Conservation (phyloP, 495 filamentous ascomycete genomes). For the Penicillium canescens region DNA sequence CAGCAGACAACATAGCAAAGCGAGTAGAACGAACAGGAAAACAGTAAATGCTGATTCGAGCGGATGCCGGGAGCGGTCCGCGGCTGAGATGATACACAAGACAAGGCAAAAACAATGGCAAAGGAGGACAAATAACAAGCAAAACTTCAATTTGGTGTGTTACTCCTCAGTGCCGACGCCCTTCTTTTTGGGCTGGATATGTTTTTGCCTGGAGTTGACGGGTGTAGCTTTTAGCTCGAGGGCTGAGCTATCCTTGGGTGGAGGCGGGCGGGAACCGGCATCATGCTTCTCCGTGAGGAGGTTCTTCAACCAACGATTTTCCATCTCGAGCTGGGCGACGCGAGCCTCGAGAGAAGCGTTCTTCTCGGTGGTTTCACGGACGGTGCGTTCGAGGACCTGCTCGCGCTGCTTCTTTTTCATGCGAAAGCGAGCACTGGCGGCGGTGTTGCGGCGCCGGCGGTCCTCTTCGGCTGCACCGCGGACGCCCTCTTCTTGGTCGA, state of each 20-base stretch:
- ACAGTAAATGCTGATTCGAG: constrained; percentile 6
- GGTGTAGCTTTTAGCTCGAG: constrained; percentile 25
- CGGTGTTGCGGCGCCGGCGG: constrained; percentile 94
- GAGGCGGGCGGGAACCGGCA: constrained; percentile 25
- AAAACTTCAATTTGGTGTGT: constrained; percentile 23
- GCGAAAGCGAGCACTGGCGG: constrained; percentile 90
- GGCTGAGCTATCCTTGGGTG: constrained; percentile 28
- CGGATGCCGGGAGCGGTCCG: constrained; percentile 5
- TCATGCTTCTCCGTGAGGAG: constrained; percentile 90
- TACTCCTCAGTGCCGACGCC: constrained; percentile 45
- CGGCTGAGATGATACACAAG: constrained; percentile 19
- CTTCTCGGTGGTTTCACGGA: constrained; percentile 89
- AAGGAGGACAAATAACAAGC: constrained; percentile 12
- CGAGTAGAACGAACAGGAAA: neutral
- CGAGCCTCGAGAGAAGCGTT: constrained; percentile 74
- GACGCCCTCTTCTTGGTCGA: constrained; percentile 48
- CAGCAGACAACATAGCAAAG: constrained; percentile 2
- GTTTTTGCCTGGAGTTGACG: constrained; percentile 37
- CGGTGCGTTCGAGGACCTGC: constrained; percentile 83
- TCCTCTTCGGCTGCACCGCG: constrained; percentile 92
- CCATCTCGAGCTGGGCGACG: constrained; percentile 85
- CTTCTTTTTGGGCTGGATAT: constrained; percentile 52
- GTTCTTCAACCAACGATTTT: constrained; percentile 96
- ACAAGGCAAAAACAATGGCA: neutral
- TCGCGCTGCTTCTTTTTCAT: constrained; percentile 99